Conservation (phyloP, 1,284 basidiomycete genomes). For the Neolentinus lepideus region DNA sequence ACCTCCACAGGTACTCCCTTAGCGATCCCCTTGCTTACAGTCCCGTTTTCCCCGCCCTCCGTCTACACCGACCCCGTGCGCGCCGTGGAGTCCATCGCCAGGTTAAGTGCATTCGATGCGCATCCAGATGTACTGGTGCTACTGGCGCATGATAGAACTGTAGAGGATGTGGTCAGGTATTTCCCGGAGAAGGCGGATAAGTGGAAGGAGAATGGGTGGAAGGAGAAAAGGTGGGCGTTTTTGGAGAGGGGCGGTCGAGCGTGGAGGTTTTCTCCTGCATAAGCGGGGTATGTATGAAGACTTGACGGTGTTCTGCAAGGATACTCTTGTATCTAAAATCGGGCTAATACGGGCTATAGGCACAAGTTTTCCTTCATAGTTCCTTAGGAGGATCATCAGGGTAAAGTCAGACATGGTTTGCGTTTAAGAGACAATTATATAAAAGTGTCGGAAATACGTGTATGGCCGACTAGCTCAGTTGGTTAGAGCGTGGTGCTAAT, state of each 20-base stretch:
- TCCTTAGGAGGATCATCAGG: too few species aligned
- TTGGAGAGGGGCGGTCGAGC: constrained; percentile 13
- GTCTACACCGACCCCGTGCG: background rate
- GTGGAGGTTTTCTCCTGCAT: constrained; percentile 5
- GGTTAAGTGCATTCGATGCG: constrained; percentile 13
- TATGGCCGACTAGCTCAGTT: constrained; percentile 4
- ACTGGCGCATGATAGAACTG: constrained; percentile 14
- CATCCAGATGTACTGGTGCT: constrained; percentile 14
- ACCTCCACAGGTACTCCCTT: constrained; percentile 6
- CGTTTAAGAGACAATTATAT: too few species aligned
- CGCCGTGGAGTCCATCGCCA: constrained; percentile 7
- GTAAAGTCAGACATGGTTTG: too few species aligned
- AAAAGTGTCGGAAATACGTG: too few species aligned
- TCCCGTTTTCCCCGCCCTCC: background rate
- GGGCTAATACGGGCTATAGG: too few species aligned
- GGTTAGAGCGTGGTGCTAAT: constrained; percentile 4
- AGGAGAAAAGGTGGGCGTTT: constrained; percentile 16
- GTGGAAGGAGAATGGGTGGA: constrained; percentile 18
- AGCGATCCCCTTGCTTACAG: background rate
- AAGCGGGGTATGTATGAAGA: background rate
- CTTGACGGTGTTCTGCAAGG: too few species aligned
- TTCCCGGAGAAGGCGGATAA: constrained; percentile 13
- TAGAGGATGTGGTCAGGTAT: constrained; percentile 9
- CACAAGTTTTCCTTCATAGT: too few species aligned
- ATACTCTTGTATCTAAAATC: too few species aligned